Conservation (phyloP, 768 basidiomycete species). For the Boletus rubropictus region DNA sequence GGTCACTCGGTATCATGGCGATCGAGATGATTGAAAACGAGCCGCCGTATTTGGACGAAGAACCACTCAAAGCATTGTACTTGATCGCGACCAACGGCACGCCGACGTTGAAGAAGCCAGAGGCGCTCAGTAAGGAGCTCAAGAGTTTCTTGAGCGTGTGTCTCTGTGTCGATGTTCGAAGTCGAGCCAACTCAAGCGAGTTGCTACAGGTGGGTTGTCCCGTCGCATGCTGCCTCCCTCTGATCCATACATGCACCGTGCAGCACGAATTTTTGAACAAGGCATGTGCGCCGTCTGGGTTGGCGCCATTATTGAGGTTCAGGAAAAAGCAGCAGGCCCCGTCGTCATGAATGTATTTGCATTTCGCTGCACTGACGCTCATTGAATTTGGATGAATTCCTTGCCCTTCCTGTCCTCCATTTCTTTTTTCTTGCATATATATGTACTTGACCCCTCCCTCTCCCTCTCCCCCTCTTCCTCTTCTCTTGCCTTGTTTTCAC, state of each 20-base stretch:
- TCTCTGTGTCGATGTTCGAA: constrained; percentile 92
- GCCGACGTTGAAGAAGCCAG: constrained; percentile 94
- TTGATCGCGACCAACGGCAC: constrained; percentile 98
- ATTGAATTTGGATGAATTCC: background rate
- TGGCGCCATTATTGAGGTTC: constrained; percentile 83
- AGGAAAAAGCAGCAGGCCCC: constrained; percentile 53
- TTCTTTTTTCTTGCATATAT: constrained; percentile 22
- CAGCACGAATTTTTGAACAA: constrained; percentile 95
- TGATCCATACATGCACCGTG: background rate
- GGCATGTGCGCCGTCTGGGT: constrained; percentile 73
- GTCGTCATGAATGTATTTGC: constrained; percentile 30
- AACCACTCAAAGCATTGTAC: constrained; percentile 90
- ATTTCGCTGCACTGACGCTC: background rate
- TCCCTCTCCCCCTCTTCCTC: background rate
- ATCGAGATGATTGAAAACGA: constrained; percentile 99
- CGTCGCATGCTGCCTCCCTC: background rate
- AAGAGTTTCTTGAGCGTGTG: constrained; percentile 98
- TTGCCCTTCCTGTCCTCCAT: no score
- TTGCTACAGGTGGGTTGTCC: constrained; percentile 61
- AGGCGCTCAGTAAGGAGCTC: constrained; percentile 83
- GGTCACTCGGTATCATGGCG: constrained; percentile 97
- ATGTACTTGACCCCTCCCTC: constrained; percentile 2
- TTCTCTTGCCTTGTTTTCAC: background rate
- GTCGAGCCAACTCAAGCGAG: constrained; percentile 85
- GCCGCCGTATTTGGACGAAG: constrained; percentile 92